These are phyloP conservation scores for Neurospora sp. DNA, from an alignment of 495 filamentous ascomycete genomes.

Conservation along the genomic window DNA sequence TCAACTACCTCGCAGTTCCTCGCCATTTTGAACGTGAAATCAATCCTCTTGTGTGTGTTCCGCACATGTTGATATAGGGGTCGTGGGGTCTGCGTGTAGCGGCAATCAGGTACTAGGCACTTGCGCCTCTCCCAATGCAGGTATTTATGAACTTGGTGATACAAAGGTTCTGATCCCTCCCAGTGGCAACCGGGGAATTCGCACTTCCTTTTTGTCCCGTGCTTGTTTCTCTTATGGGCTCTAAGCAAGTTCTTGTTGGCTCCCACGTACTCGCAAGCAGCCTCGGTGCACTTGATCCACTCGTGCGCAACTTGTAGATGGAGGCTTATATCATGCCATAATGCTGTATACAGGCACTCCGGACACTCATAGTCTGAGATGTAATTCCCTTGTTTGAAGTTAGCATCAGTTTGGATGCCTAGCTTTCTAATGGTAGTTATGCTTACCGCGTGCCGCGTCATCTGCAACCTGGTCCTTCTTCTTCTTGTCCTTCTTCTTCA, in stretches of 20 bases:
- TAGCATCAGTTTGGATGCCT: not conserved
- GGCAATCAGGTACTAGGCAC: not conserved
- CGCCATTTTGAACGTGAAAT: not conserved
- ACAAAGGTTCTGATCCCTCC: not conserved
- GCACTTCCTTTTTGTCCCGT: no score
- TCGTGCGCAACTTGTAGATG: not conserved
- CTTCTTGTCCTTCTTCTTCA: not conserved
- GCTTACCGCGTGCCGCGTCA: not conserved
- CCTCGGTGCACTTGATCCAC: not conserved
- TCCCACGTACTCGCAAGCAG: not conserved
- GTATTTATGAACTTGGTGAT: not conserved
- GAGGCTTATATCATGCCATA: not conserved
- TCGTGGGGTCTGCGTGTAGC: not conserved
- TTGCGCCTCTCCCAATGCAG: not conserved
- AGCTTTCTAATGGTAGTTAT: not conserved
- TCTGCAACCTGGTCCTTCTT: not conserved
- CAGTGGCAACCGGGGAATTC: not conserved
- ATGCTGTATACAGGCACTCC: no score
- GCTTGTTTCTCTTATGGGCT: no score
- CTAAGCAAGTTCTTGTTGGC: no score
- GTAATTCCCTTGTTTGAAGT: not conserved
- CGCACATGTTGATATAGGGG: accelerated
- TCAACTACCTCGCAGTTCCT: not conserved
- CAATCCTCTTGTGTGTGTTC: accelerated
- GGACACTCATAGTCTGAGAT: no score